phyloP scores from a whole-genome alignment of 2,329 filamentous ascomycete species.

The Diaporthe sp. region DNA sequence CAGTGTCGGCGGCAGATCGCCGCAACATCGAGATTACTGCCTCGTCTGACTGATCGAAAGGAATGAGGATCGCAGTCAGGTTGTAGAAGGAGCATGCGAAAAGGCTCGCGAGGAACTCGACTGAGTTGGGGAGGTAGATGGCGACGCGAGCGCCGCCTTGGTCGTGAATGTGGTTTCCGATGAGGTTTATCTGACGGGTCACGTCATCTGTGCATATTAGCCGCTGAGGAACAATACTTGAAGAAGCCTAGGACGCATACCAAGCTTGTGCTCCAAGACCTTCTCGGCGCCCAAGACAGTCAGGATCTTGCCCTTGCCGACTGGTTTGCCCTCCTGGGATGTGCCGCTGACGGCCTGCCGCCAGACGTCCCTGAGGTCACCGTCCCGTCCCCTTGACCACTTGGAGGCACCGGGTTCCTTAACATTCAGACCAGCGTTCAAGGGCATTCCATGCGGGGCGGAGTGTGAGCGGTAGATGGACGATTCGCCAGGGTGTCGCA shows the following conservation, averaged over 20 bases:
- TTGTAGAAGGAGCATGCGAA: slow-evolving; percentile 94
- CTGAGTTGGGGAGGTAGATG: slow-evolving; percentile 91
- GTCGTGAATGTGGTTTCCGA: slow-evolving; percentile 82
- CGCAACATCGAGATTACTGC: slow-evolving; percentile 80
- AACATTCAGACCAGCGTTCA: slow-evolving; percentile 83
- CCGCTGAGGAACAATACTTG: background rate
- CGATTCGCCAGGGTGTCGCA: slow-evolving; percentile 88
- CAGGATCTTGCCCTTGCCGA: slow-evolving; percentile 78
- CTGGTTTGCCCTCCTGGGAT: slow-evolving; percentile 72
- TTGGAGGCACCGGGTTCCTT: slow-evolving; percentile 84
- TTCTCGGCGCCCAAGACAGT: slow-evolving; percentile 84
- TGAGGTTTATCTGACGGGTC: slow-evolving; percentile 87
- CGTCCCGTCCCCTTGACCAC: slow-evolving; percentile 86
- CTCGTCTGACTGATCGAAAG: slow-evolving; percentile 81
- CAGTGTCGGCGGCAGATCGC: slow-evolving; percentile 80
- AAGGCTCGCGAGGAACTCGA: slow-evolving; percentile 85
- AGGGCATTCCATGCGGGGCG: slow-evolving; percentile 85
- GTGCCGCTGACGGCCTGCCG: slow-evolving; percentile 76
- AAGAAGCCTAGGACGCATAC: slow-evolving; percentile 52
- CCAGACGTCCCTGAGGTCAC: slow-evolving; percentile 95
- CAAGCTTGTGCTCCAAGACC: slow-evolving; percentile 78
- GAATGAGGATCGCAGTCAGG: slow-evolving; percentile 85
- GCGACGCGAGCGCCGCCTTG: slow-evolving; percentile 83
- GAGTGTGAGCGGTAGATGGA: slow-evolving; percentile 88
- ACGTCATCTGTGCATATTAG: slow-evolving; percentile 69